Conservation (phyloP, 1,284 basidiomycete species). For the Melampsora abietis-canadensis region DNA sequence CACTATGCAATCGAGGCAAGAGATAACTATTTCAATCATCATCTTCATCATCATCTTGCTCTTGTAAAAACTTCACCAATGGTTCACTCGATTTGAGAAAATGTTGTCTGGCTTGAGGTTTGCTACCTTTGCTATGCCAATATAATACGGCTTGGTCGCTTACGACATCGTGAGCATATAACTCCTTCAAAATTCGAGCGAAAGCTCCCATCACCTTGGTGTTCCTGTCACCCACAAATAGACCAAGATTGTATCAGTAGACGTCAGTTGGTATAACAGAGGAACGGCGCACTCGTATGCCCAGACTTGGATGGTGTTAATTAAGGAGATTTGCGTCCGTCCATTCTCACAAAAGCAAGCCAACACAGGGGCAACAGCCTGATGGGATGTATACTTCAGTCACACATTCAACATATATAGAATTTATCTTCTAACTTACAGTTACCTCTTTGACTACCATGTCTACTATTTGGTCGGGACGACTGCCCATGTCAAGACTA, state of each 20-base stretch:
- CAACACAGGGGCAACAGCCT: conserved; percentile 79
- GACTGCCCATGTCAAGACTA: conserved; percentile 78
- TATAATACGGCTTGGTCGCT: conserved; percentile 94
- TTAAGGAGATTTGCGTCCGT: conserved; percentile 83
- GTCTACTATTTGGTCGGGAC: conserved; percentile 82
- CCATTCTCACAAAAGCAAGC: conserved; percentile 81
- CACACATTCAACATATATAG: conserved; percentile 14
- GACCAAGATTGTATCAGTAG: background rate
- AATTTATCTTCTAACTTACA: conserved; percentile 55
- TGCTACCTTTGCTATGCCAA: conserved; percentile 94
- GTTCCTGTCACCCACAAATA: conserved; percentile 66
- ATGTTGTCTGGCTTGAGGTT: conserved; percentile 86
- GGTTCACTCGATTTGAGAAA: conserved; percentile 84
- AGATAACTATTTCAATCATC: background rate
- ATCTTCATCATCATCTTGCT: conserved; percentile 50
- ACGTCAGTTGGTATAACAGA: background rate
- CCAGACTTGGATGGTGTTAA: conserved; percentile 89
- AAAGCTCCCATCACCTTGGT: conserved; percentile 89
- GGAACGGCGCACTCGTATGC: conserved; percentile 56
- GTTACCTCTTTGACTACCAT: conserved; percentile 77
- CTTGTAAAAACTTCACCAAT: conserved; percentile 65
- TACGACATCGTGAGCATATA: conserved; percentile 92
- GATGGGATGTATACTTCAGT: conserved; percentile 24
- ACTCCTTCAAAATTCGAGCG: conserved; percentile 84
- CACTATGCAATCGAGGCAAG: too few relatives aligned